Evolutionary conservation across 2,329 filamentous ascomycete genomes (phyloP).

Genomic region (Alternaria arborescens): DNA sequence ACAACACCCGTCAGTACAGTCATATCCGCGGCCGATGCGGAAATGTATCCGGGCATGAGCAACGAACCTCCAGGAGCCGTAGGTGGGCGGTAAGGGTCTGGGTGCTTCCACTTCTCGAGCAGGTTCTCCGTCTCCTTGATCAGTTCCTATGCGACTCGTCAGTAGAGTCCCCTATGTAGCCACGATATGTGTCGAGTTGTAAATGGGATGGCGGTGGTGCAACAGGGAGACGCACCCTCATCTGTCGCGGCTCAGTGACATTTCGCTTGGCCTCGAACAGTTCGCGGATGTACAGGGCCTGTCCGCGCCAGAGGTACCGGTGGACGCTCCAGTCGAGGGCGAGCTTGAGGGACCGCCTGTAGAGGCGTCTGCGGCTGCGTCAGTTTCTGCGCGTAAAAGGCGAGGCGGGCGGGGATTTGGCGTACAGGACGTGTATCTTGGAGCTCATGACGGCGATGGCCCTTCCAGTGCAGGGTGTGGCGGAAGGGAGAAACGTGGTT

Average conservation of each 20-base stretch:
- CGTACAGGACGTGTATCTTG: constrained; percentile 50
- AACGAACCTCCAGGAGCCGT: constrained; percentile 87
- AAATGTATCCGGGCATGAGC: constrained; percentile 28
- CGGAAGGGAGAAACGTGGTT: constrained; percentile 18
- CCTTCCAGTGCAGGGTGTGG: constrained; percentile 23
- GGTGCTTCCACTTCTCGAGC: constrained; percentile 95
- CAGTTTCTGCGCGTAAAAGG: constrained; percentile 33
- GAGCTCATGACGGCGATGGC: constrained; percentile 50
- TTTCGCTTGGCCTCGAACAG: constrained; percentile 94
- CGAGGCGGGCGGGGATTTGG: constrained; percentile 17
- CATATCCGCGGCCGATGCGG: constrained; percentile 32
- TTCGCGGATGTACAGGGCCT: constrained; percentile 93
- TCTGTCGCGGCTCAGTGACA: constrained; percentile 83
- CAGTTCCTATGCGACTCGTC: constrained; percentile 67
- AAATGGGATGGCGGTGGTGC: not conserved
- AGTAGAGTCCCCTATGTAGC: constrained; percentile 21
- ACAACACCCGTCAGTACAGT: constrained; percentile 27
- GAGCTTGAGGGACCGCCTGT: constrained; percentile 91
- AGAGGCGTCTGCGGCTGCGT: constrained; percentile 68
- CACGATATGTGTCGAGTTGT: constrained; percentile 4
- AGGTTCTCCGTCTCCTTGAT: constrained; percentile 88
- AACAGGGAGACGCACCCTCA: constrained; percentile 69
- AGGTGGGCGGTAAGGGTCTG: constrained; percentile 88
- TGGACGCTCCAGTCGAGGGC: constrained; percentile 96
- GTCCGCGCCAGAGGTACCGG: constrained; percentile 90